Percentiles rank a stretch among this genome's conserved stretches.
phyloP scores from a whole-genome alignment of 2,329 filamentous ascomycete species.

The Talaromyces piceae region DNA sequence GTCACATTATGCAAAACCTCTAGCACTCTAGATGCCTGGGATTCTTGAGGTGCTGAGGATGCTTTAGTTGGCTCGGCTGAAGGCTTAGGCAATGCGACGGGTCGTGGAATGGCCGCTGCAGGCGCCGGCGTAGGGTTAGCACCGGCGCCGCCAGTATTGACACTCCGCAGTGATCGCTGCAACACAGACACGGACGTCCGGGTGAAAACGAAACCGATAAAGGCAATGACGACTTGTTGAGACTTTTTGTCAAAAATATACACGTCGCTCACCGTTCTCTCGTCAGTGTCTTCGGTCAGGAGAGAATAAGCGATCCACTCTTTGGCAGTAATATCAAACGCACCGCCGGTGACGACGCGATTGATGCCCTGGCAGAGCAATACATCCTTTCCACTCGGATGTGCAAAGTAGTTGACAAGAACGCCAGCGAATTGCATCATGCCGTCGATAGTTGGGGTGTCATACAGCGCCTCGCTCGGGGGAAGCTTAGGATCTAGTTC shows the following conservation, averaged over 20 bases:
- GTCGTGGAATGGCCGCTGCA: background rate
- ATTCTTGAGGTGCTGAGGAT: background rate
- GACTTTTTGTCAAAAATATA: constrained; percentile 22
- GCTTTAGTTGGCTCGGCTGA: background rate
- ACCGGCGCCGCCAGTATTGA: constrained; percentile 3
- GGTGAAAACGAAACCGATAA: constrained; percentile 1
- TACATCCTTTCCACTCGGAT: constrained; percentile 2
- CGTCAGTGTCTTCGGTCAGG: constrained; percentile 2
- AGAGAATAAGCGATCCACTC: constrained; percentile 4
- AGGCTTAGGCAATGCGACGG: background rate
- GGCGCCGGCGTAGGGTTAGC: constrained; percentile 5
- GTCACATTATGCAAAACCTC: constrained; percentile 17
- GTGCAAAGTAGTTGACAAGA: constrained; percentile 21
- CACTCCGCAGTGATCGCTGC: constrained; percentile 10
- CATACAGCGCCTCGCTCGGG: constrained; percentile 13
- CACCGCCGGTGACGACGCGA: background rate
- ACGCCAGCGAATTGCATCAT: constrained; percentile 28
- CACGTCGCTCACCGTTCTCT: constrained; percentile 15
- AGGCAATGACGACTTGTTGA: constrained; percentile 13
- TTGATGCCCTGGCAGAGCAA: constrained; percentile 6
- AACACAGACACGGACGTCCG: constrained; percentile 15
- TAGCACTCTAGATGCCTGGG: background rate
- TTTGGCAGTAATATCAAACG: constrained; percentile 1
- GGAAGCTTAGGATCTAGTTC: constrained; percentile 3
- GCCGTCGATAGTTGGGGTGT: constrained; percentile 18